phyloP scores from a whole-genome alignment of 2,329 filamentous ascomycete species.

The Tolypocladium pustulatum region DNA sequence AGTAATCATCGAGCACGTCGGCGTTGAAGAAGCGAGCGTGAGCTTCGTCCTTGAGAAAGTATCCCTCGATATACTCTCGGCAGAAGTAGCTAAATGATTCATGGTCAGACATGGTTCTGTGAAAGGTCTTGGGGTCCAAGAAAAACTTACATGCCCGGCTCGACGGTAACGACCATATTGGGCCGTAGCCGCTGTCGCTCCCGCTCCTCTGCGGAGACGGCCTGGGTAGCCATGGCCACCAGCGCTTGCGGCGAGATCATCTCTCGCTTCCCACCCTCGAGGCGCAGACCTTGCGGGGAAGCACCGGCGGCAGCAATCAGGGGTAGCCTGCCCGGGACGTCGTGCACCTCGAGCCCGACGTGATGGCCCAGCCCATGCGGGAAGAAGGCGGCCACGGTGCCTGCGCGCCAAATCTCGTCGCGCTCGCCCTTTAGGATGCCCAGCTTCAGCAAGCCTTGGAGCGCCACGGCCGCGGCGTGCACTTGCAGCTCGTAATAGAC shows the following conservation, averaged over 20 bases:
- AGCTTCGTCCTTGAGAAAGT: conserved; percentile 47
- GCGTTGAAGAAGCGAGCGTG: conserved; percentile 56
- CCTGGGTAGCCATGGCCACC: conserved; percentile 15
- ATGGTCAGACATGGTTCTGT: neutral
- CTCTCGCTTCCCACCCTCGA: conserved; percentile 29
- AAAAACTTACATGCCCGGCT: conserved; percentile 55
- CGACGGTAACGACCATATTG: conserved; percentile 66
- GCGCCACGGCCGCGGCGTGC: conserved; percentile 61
- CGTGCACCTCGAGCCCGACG: conserved; percentile 55
- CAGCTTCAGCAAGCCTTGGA: conserved; percentile 57
- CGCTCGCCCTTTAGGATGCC: conserved; percentile 60
- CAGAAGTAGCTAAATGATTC: conserved; percentile 56
- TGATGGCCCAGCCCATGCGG: conserved; percentile 57
- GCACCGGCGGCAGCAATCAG: conserved; percentile 19
- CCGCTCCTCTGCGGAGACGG: conserved; percentile 9
- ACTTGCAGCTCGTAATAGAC: conserved; percentile 64
- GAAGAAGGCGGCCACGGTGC: conserved; percentile 52
- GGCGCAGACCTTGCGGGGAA: conserved; percentile 14
- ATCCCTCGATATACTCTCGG: conserved; percentile 59
- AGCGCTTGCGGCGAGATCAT: conserved; percentile 26
- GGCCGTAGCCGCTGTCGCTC: conserved; percentile 35
- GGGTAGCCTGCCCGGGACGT: conserved; percentile 32
- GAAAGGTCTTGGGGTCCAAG: neutral
- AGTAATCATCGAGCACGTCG: conserved; percentile 56
- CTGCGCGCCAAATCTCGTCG: conserved; percentile 40